phyloP scores from a whole-genome alignment of 2,329 filamentous ascomycete genomes.

The Aspergillus sp. region DNA sequence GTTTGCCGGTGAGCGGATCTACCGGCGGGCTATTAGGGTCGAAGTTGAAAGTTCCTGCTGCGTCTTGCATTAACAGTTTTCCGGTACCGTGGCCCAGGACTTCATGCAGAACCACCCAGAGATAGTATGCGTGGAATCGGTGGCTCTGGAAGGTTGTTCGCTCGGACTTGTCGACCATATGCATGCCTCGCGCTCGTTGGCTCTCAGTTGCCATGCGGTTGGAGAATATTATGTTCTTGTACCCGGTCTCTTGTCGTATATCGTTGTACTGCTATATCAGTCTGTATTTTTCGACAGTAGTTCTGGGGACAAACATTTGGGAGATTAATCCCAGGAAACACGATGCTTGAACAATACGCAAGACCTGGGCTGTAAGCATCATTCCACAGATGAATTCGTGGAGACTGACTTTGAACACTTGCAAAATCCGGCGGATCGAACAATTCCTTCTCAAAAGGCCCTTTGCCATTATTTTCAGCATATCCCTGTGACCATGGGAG shows the following conservation, averaged over 20 bases:
- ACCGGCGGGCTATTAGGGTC: conserved; percentile 48
- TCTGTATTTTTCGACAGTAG: not conserved
- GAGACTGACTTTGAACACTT: conserved; percentile 8
- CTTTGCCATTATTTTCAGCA: conserved; percentile 26
- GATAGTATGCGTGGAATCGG: conserved; percentile 14
- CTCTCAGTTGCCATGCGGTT: conserved; percentile 36
- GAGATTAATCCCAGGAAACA: conserved; percentile 37
- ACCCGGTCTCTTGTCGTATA: conserved; percentile 72
- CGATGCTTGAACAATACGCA: conserved; percentile 37
- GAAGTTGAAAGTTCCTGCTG: conserved; percentile 37
- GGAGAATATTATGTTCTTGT: conserved; percentile 70
- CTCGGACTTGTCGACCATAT: conserved; percentile 7
- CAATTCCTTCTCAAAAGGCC: conserved; percentile 15
- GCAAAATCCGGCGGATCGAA: conserved; percentile 15
- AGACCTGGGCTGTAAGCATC: conserved; percentile 22
- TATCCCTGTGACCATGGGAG: conserved; percentile 22
- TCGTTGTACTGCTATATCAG: conserved; percentile 49
- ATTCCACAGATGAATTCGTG: not conserved
- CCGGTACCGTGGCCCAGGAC: conserved; percentile 57
- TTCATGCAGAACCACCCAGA: conserved; percentile 39
- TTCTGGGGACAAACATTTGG: conserved; percentile 37
- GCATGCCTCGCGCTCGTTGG: conserved; percentile 6
- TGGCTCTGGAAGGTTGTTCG: conserved; percentile 5
- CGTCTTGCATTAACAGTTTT: conserved; percentile 49
- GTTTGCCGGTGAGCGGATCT: conserved; percentile 46